A percentile compares a stretch with the other conserved stretches of the same genome.
Evolutionary conservation across 1,284 basidiomycete species (phyloP).

Genomic region (Ceratorhiza oryzae-sativae): DNA sequence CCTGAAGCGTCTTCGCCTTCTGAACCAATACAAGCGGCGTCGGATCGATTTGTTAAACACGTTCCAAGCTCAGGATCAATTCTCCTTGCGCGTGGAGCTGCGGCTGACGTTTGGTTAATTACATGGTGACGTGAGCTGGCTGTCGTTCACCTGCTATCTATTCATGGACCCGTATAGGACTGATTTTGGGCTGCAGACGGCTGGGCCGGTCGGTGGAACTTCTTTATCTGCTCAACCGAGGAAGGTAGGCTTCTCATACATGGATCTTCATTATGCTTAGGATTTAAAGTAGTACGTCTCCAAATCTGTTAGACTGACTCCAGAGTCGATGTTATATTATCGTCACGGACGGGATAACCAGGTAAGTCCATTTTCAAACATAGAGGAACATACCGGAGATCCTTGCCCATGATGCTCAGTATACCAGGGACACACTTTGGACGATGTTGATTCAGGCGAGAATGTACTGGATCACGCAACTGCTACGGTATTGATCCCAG

Average conservation of each 20-base stretch:
- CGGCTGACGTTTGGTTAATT: not conserved
- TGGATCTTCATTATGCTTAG: no score
- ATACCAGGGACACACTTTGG: no score
- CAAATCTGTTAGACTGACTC: not conserved
- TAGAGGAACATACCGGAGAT: no score
- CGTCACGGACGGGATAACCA: not conserved
- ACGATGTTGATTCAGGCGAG: no score
- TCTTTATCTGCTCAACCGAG: not conserved
- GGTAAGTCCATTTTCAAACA: no score
- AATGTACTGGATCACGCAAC: no score
- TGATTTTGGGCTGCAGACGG: not conserved
- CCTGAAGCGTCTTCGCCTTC: not conserved
- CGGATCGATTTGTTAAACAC: not conserved
- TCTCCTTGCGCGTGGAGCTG: not conserved
- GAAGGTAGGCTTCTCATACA: no score
- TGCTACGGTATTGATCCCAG: no score
- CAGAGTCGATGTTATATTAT: not conserved
- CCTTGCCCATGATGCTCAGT: no score
- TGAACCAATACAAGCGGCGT: not conserved
- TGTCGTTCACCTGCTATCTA: not conserved
- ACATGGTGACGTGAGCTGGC: not conserved
- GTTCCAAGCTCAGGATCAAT: not conserved
- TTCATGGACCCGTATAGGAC: not conserved
- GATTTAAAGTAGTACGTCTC: not conserved
- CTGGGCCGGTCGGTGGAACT: not conserved